Evolutionary conservation across 305 asterid species (phyloP).

Genomic region (Solanum chacoense): DNA sequence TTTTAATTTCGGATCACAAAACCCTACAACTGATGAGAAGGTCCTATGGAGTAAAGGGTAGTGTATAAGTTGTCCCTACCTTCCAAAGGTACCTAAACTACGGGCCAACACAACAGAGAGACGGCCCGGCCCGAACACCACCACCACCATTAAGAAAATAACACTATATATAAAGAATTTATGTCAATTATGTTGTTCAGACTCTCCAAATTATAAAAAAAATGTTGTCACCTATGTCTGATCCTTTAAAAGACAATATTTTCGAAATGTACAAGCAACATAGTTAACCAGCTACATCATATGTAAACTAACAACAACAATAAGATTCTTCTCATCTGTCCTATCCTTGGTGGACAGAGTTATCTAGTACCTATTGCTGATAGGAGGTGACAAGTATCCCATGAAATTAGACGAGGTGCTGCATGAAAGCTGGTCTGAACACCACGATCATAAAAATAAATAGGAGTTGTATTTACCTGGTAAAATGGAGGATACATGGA

Average conservation of each 20-base stretch:
- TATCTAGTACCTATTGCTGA: background rate
- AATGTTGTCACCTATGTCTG: background rate
- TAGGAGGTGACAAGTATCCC: background rate
- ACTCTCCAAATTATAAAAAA: background rate
- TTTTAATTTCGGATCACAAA: background rate
- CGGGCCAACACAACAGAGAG: background rate
- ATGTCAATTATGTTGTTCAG: background rate
- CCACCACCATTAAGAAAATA: background rate
- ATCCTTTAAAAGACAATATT: background rate
- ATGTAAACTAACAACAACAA: background rate
- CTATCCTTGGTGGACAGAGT: background rate
- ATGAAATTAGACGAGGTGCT: background rate
- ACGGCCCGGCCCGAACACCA: background rate
- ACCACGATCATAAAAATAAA: background rate
- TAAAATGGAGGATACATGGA: conserved; percentile 78
- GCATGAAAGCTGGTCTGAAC: fast-evolving
- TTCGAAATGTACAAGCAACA: background rate
- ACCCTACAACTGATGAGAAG: background rate
- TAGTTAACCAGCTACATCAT: background rate
- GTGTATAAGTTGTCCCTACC: background rate
- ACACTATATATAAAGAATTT: background rate
- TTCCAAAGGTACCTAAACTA: background rate
- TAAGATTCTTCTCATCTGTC: no score
- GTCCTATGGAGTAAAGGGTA: background rate
- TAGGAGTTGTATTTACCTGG: conserved; percentile 39